phyloP scores from a whole-genome alignment of 1,139 yeast species.

The Lodderomyces oxycetoniae region DNA sequence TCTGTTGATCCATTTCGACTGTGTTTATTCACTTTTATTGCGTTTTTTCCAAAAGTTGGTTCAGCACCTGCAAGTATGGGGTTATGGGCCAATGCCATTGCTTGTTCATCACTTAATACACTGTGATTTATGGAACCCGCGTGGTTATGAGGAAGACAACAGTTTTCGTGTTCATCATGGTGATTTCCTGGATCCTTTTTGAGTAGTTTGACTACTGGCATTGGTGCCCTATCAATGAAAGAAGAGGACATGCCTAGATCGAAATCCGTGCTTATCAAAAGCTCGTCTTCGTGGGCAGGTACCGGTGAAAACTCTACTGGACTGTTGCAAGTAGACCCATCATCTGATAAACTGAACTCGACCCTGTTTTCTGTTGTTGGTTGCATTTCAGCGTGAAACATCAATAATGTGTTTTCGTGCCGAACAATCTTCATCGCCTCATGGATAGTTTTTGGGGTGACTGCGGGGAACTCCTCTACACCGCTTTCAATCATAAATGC shows the following conservation, averaged over 20 bases:
- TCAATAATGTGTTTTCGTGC: slow-evolving; percentile 61
- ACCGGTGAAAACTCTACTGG: slow-evolving; percentile 12
- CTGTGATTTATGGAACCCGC: slow-evolving; percentile 36
- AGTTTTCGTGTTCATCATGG: slow-evolving; percentile 29
- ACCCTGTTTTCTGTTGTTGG: slow-evolving; percentile 28
- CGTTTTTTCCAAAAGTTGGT: slow-evolving; percentile 49
- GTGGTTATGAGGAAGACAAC: slow-evolving; percentile 36
- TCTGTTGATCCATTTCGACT: slow-evolving; percentile 9
- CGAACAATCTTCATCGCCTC: slow-evolving; percentile 61
- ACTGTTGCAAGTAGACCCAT: slow-evolving; percentile 15
- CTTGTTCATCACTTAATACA: slow-evolving; percentile 46
- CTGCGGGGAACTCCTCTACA: slow-evolving; percentile 89
- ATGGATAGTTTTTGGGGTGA: slow-evolving; percentile 56
- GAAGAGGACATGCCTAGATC: slow-evolving; percentile 47
- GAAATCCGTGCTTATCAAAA: slow-evolving; percentile 21
- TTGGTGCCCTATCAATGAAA: slow-evolving; percentile 39
- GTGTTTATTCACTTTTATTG: slow-evolving; percentile 40
- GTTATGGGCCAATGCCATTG: slow-evolving; percentile 48
- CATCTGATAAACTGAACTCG: slow-evolving; percentile 20
- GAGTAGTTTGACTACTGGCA: slow-evolving; percentile 32
- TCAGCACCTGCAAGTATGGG: slow-evolving; percentile 54
- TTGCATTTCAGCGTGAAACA: slow-evolving; percentile 94
- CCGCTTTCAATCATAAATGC: slow-evolving; percentile 90
- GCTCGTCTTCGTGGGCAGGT: slow-evolving; percentile 7
- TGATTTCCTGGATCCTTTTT: slow-evolving; percentile 16